A percentile compares a stretch with the other conserved stretches of the same genome.
phyloP scores from a whole-genome alignment of 2,329 filamentous ascomycete species.

The Fusarium illudens region DNA sequence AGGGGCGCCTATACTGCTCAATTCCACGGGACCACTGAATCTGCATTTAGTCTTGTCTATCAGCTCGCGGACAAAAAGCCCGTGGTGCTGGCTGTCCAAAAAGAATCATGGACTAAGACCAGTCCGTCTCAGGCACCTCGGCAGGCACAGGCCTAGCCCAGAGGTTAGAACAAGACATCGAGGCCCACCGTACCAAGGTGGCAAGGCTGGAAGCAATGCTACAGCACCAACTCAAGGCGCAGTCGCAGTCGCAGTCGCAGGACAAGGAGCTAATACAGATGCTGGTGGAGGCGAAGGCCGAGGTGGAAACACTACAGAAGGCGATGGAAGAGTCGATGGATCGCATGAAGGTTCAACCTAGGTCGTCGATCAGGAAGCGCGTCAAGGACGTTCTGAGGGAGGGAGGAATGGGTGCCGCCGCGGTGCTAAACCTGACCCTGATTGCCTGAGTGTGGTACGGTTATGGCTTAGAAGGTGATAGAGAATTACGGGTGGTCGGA shows the following conservation, averaged over 20 bases:
- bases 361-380: neutral
- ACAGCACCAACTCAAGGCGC: too few relatives aligned
- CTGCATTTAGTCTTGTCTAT: neutral
- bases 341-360: neutral
- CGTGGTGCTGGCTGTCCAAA: neutral
- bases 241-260: neutral
- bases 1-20: neutral
- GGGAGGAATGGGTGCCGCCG: neutral
- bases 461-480: too few relatives aligned
- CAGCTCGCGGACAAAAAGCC: neutral
- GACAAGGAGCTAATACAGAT: neutral
- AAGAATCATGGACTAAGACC: neutral
- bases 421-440: slow-evolving; percentile 7
- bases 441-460: too few relatives aligned
- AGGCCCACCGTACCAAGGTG: neutral
- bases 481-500: too few relatives aligned
- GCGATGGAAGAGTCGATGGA: neutral
- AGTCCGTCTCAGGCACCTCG: neutral
- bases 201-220: neutral
- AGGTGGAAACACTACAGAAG: neutral
- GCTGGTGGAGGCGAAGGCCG: neutral
- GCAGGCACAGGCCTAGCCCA: neutral
- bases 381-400: neutral
- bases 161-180: neutral
- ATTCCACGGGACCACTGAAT: neutral